Evolutionary conservation across 257 asterid genomes (phyloP).

Genomic region (Jacaranda copaia): DNA sequence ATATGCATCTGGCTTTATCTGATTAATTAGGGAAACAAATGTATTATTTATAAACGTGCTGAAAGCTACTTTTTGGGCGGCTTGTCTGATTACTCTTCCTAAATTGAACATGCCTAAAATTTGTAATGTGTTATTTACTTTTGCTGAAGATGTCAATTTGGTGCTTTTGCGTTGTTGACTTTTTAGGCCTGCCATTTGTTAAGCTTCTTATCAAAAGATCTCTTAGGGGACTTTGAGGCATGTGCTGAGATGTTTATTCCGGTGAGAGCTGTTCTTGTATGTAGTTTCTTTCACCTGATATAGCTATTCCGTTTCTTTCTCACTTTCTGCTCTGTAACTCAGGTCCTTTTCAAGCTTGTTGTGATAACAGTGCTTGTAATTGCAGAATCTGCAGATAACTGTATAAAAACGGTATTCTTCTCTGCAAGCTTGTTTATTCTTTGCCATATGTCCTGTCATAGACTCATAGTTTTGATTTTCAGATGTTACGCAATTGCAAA

Average conservation of each 20-base stretch:
- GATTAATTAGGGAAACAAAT: too few relatives aligned
- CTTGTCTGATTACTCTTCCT: background rate
- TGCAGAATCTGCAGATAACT: slow-evolving; percentile 98
- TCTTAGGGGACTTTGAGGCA: slow-evolving; percentile 93
- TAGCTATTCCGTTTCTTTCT: slow-evolving; percentile 42
- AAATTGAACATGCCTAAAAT: slow-evolving; percentile 10
- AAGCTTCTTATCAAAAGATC: slow-evolving; percentile 88
- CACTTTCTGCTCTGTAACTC: slow-evolving; percentile 48
- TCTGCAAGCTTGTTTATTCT: slow-evolving; percentile 20
- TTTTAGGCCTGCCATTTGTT: slow-evolving; percentile 85
- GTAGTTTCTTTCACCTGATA: slow-evolving; percentile 31
- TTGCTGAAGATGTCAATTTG: slow-evolving; percentile 34
- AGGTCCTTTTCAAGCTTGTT: slow-evolving; percentile 99
- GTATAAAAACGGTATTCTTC: slow-evolving; percentile 88
- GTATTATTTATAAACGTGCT: too few relatives aligned
- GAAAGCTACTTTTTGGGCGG: too few relatives aligned
- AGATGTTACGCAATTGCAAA: slow-evolving; percentile 99
- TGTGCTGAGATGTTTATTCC: slow-evolving; percentile 99
- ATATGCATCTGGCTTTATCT: too few relatives aligned
- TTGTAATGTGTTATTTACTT: background rate
- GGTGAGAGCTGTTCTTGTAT: slow-evolving; percentile 58
- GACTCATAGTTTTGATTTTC: slow-evolving; percentile 34
- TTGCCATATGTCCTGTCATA: slow-evolving; percentile 24
- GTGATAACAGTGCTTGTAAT: slow-evolving; percentile 98
- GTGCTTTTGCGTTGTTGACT: slow-evolving; percentile 15